phyloP scores from a whole-genome alignment of 1,284 basidiomycete species.

The Moniliella sp. region DNA sequence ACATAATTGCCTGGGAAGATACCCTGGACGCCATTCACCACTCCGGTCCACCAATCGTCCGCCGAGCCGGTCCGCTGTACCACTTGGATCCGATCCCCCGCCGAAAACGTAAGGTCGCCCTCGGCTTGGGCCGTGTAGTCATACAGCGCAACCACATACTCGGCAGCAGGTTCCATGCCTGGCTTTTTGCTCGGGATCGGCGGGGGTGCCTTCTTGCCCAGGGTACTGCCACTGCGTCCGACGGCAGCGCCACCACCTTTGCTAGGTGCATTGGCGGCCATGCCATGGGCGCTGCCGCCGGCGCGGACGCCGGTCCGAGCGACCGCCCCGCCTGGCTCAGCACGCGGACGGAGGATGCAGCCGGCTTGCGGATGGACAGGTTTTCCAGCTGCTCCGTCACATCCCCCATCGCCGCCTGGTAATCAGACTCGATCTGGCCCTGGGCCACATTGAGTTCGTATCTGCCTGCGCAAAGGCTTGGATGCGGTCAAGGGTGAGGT shows the following conservation, averaged over 20 bases:
- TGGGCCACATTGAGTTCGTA: slow-evolving; percentile 54
- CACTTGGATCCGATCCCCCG: slow-evolving; percentile 82
- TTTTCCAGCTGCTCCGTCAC: slow-evolving; percentile 42
- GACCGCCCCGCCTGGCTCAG: no score
- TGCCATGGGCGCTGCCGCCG: no score
- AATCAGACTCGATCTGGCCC: slow-evolving; percentile 47
- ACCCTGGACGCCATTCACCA: slow-evolving; percentile 59
- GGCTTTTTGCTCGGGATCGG: slow-evolving; percentile 63
- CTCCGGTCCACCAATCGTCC: slow-evolving; percentile 97
- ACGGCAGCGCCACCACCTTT: no score
- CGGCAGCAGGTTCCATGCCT: slow-evolving; percentile 38
- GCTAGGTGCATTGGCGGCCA: no score
- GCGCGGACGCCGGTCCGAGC: no score
- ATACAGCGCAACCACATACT: slow-evolving; percentile 78
- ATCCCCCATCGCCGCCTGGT: slow-evolving; percentile 57
- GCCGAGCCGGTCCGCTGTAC: slow-evolving; percentile 59
- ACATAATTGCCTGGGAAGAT: slow-evolving; percentile 50
- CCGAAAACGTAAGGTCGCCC: slow-evolving; percentile 72
- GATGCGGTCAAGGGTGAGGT: slow-evolving; percentile 75
- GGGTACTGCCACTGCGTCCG: no score
- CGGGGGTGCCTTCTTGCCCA: no score
- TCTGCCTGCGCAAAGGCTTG: slow-evolving; percentile 59
- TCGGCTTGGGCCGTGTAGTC: slow-evolving; percentile 67
- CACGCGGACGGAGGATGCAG: no score
- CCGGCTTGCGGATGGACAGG: slow-evolving; percentile 17